Conservation (phyloP, 305 asterid species). For the Rubia peregrina region DNA sequence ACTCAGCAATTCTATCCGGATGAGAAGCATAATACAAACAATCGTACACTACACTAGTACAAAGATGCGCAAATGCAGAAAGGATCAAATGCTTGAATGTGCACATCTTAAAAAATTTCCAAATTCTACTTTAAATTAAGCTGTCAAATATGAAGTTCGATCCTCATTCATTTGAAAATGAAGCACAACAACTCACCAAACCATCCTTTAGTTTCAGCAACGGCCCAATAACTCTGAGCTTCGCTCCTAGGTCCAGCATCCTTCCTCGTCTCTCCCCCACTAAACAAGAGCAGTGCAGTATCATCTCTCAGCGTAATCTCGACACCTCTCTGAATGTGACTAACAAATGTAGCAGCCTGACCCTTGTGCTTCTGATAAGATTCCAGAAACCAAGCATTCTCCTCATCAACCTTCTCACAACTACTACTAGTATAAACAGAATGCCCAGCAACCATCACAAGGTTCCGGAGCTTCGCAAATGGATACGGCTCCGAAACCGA, state of each 20-base stretch:
- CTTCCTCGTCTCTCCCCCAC: conserved; percentile 97
- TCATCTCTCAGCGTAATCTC: conserved; percentile 58
- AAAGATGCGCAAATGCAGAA: background rate
- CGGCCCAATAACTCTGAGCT: conserved; percentile 94
- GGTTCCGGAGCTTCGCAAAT: conserved; percentile 51
- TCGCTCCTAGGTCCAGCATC: conserved; percentile 93
- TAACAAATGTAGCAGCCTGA: conserved; percentile 86
- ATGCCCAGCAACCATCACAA: conserved; percentile 99
- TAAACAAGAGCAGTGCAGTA: conserved; percentile 66
- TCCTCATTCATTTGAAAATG: background rate
- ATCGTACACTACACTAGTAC: background rate
- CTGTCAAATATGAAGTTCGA: background rate
- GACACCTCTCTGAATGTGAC: conserved; percentile 77
- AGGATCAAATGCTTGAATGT: background rate
- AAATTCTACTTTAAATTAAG: background rate
- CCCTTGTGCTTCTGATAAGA: conserved; percentile 90
- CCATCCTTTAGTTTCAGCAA: conserved; percentile 89
- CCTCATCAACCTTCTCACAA: conserved; percentile 82
- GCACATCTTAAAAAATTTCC: background rate
- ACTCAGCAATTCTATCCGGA: background rate
- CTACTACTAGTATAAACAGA: conserved; percentile 84
- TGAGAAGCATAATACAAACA: background rate
- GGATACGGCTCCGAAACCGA: conserved; percentile 46
- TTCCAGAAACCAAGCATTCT: conserved; percentile 88
- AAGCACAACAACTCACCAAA: conserved; percentile 57